Percentiles rank a stretch among this genome's conserved stretches.
Conservation (phyloP, 805 yeast species). For the Ogataea chonburiensis region DNA sequence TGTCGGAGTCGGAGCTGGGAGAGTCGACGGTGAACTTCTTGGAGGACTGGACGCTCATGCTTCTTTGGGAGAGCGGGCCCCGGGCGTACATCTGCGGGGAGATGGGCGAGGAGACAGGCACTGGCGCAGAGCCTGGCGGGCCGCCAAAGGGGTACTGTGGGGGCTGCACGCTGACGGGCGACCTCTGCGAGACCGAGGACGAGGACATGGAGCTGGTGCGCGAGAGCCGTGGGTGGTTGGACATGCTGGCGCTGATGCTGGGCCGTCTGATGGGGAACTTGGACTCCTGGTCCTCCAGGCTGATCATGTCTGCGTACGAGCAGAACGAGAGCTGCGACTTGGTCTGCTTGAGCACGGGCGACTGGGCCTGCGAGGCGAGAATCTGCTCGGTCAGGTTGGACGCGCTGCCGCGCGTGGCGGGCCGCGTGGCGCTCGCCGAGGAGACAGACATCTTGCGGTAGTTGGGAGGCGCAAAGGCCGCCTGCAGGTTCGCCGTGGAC, state of each 20-base stretch:
- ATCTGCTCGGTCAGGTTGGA: conserved; percentile 31
- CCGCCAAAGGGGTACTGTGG: conserved; percentile 17
- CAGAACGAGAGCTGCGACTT: conserved; percentile 51
- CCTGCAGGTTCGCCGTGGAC: conserved; percentile 49
- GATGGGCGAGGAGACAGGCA: conserved; percentile 10
- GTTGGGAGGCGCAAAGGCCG: conserved; percentile 29
- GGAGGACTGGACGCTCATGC: conserved; percentile 10
- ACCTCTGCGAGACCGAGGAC: conserved; percentile 20
- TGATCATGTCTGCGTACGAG: conserved; percentile 78
- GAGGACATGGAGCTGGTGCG: conserved; percentile 30
- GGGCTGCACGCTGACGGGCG: conserved; percentile 17
- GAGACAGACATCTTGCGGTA: conserved; percentile 21
- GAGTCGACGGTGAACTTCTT: conserved; percentile 30
- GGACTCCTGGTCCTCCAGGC: conserved; percentile 54
- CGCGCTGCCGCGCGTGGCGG: conserved; percentile 22
- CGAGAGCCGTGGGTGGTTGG: conserved; percentile 31
- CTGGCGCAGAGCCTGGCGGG: conserved; percentile 13
- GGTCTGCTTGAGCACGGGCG: conserved; percentile 28
- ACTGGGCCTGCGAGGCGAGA: conserved; percentile 26
- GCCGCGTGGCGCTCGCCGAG: conserved; percentile 22
- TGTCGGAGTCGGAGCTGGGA: conserved; percentile 27
- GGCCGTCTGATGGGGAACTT: conserved; percentile 55
- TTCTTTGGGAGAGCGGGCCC: conserved; percentile 23
- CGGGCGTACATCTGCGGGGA: conserved; percentile 17
- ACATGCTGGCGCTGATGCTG: conserved; percentile 43